phyloP scores from a whole-genome alignment of 257 asterid genomes.

The Euphrasia confusa region DNA sequence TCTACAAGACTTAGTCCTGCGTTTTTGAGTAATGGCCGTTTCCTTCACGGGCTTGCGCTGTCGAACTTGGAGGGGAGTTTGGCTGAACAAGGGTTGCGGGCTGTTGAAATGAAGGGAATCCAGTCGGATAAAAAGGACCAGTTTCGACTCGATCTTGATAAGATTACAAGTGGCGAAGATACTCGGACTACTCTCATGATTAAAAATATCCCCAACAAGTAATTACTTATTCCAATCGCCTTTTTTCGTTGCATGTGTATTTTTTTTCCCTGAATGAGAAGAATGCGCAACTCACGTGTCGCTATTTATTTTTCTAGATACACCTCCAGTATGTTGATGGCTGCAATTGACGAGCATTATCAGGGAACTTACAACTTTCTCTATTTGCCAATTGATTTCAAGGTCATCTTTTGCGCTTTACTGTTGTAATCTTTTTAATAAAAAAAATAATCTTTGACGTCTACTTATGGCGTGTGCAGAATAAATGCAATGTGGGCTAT shows the following conservation, averaged over 20 bases:
- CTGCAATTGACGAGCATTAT: slow-evolving; percentile 59
- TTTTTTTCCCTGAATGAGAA: neutral
- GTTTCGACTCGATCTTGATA: slow-evolving; percentile 62
- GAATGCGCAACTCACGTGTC: neutral
- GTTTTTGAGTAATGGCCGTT: slow-evolving; percentile 31
- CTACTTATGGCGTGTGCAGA: slow-evolving; percentile 41
- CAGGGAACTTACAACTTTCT: slow-evolving; percentile 74
- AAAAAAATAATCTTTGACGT: slow-evolving; percentile 6
- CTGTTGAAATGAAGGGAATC: slow-evolving; percentile 35
- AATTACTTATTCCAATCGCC: slow-evolving; percentile 1
- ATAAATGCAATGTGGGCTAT: slow-evolving; percentile 85
- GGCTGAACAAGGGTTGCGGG: slow-evolving; percentile 36
- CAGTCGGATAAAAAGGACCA: slow-evolving; percentile 45
- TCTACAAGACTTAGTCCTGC: slow-evolving; percentile 36
- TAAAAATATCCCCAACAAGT: slow-evolving; percentile 87
- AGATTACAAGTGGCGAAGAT: slow-evolving; percentile 62
- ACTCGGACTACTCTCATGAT: slow-evolving; percentile 72
- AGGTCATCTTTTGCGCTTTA: slow-evolving; percentile 34
- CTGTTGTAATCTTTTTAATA: neutral
- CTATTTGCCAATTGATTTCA: slow-evolving; percentile 82
- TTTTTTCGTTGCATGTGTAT: neutral
- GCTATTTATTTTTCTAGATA: slow-evolving; percentile 39
- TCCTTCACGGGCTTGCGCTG: slow-evolving; percentile 22
- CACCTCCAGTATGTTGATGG: slow-evolving; percentile 76
- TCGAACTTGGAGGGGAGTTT: slow-evolving; percentile 37